Evolutionary conservation across 2,329 filamentous ascomycete species (phyloP).

Genomic region (Phyllachora maydis): DNA sequence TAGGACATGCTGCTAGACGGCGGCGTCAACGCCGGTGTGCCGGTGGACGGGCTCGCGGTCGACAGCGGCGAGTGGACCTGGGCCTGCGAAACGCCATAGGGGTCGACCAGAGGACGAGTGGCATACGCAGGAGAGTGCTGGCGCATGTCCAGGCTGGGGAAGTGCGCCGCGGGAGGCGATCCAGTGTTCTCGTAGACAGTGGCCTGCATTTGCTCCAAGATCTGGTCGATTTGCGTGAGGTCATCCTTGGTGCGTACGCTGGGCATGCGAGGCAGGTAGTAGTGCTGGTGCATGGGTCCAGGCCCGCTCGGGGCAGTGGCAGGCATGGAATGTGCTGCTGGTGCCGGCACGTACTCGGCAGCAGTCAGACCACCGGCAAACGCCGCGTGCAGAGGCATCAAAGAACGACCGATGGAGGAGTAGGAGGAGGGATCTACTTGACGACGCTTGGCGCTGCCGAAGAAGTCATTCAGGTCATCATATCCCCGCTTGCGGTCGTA

Average conservation of each 20-base stretch:
- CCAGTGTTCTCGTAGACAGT: conserved; percentile 89
- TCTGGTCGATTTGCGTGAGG: conserved; percentile 79
- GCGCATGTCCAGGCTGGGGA: conserved; percentile 43
- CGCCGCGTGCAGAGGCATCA: conserved; percentile 58
- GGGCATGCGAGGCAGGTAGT: conserved; percentile 71
- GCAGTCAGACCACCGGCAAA: conserved; percentile 24
- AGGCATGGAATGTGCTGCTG: conserved; percentile 28
- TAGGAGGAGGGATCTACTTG: conserved; percentile 82
- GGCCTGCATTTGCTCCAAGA: conserved; percentile 87
- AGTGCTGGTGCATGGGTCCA: conserved; percentile 52
- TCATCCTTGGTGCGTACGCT: conserved; percentile 88
- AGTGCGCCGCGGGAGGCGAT: conserved; percentile 61
- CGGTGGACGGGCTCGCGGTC: conserved; percentile 31
- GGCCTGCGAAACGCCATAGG: conserved; percentile 21
- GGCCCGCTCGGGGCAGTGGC: conserved; percentile 29
- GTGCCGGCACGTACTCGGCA: conserved; percentile 30
- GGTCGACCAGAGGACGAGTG: conserved; percentile 10
- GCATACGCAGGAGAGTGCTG: conserved; percentile 14
- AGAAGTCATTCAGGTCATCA: conserved; percentile 84
- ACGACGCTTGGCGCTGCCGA: conserved; percentile 78
- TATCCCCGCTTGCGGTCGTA: conserved; percentile 66
- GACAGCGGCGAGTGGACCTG: conserved; percentile 40
- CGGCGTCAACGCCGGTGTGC: conserved; percentile 59
- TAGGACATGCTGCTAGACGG: conserved; percentile 59
- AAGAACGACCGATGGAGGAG: conserved; percentile 70